These are phyloP conservation scores for Dactylonectria estremocensis DNA, from an alignment of 2,329 filamentous ascomycete species.

Conservation along the genomic window DNA sequence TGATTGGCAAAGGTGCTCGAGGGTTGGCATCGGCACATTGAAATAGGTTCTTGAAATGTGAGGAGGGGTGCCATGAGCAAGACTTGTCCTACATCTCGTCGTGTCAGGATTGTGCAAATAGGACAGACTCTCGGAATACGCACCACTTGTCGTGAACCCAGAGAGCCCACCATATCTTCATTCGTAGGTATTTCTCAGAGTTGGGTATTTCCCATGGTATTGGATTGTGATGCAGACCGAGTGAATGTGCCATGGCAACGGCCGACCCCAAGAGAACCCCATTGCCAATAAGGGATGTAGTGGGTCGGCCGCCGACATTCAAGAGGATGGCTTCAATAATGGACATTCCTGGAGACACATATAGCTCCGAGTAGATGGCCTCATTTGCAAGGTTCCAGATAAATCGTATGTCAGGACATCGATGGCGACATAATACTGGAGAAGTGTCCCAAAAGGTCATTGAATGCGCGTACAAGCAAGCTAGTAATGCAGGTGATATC, in stretches of 20 bases:
- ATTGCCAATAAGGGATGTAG: constrained; percentile 73
- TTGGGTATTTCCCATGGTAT: constrained; percentile 66
- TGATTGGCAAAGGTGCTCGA: constrained; percentile 53
- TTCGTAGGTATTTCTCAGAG: constrained; percentile 65
- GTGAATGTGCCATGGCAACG: constrained; percentile 66
- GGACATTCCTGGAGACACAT: constrained; percentile 71
- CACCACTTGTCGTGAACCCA: constrained; percentile 70
- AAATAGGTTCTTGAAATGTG: constrained; percentile 62
- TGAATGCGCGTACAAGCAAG: constrained; percentile 71
- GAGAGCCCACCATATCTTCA: constrained; percentile 71
- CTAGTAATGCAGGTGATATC: constrained; percentile 70
- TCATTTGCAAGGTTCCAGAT: constrained; percentile 75
- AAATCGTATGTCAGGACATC: constrained; percentile 71
- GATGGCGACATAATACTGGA: constrained; percentile 59
- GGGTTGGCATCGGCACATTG: constrained; percentile 62
- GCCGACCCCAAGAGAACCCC: constrained; percentile 65
- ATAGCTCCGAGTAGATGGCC: constrained; percentile 72
- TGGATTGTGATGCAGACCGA: constrained; percentile 70
- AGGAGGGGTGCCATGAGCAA: constrained; percentile 68
- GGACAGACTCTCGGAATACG: constrained; percentile 16
- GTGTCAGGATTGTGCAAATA: constrained; percentile 23
- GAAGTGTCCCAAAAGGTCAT: constrained; percentile 71
- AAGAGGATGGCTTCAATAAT: constrained; percentile 71
- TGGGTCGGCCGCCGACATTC: constrained; percentile 72
- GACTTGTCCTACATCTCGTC: constrained; percentile 58